Percentiles rank a stretch among this genome's conserved stretches.
Conservation (phyloP, 129 eudicot species). For the Chrysanthemum lavandulifolium region DNA sequence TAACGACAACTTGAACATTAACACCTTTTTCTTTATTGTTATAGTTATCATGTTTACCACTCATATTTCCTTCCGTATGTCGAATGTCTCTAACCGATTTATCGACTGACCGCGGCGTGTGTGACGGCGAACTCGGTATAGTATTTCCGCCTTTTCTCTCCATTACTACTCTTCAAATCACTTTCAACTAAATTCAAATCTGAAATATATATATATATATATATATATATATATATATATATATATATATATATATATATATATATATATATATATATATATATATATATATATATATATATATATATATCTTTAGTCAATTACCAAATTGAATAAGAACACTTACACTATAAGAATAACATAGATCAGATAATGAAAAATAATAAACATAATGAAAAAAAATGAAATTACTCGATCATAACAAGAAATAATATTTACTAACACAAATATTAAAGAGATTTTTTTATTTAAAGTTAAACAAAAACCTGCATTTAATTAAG, state of each 20-base stretch:
- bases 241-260: no score
- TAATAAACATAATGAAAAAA: no score
- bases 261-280: no score
- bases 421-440: no score
- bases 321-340: no score
- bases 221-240: no score
- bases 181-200: not conserved
- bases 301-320: no score
- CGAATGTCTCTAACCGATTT: conserved; percentile 75
- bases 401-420: no score
- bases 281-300: no score
- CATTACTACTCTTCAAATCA: conserved; percentile 56
- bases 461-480: not conserved
- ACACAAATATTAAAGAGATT: no score
- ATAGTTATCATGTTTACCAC: conserved; percentile 41
- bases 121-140: conserved; percentile 59
- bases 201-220: not conserved
- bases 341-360: no score
- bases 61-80: conserved; percentile 58
- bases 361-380: no score
- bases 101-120: conserved; percentile 78
- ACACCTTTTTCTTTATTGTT: conserved; percentile 73
- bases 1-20: conserved; percentile 78
- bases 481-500: not conserved
- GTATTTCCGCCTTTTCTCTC: conserved; percentile 74